Base-by-base conservation (phyloP, 208 protist genomes). In the Dictyostelium gargantuum region DNA sequence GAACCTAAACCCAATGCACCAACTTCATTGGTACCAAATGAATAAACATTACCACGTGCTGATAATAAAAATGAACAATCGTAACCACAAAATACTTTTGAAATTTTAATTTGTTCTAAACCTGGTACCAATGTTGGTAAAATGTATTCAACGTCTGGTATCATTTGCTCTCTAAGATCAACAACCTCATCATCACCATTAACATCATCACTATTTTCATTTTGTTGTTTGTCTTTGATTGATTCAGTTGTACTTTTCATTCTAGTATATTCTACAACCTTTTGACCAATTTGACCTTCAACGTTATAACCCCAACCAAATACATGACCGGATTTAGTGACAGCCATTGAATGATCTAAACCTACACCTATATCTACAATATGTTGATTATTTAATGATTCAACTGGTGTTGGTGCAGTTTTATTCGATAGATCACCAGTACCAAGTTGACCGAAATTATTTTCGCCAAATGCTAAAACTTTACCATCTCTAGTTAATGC, bases 261-360 rank as follows among this genome's bases (percentile, higher is more conserved):
- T 86, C 42, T 86, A 15, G 32, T 42, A 50, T 77, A 86, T 19
- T 86, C 81, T 23, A 86, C 66, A 17, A 86, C 52, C 15, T 86
- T 86, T 63, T 86, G 81, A 11, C 81, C 81, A 6, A 86, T 50
- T 63, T 86, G 81, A 38, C 81, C 81, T 63, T 86, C 81, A 8
- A 86, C 46, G 77, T 86, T 86, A 54, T 86, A 86, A 48, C 81
- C 81, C 66, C 66, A 86, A 48, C 66, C 81, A 86, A 77, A 86
- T 76, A 52, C 40, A 86, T 86, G 81, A 40, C 81, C 81, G 35
- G 13, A 32, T 58, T 74, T 42, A 26, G 81, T 77, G 29, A 86
- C 81, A 19, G 66, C 81, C 0, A 86, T 50, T 8, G 66, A 56
- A 86, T 86, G 81, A 76, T 86, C 81, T 61, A 86, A 86, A 40